A percentile compares a stretch with the other conserved stretches of the same genome.
Evolutionary conservation across 2,329 filamentous ascomycete genomes (phyloP).

Genomic region (Hymenoscyphus fraxineus): DNA sequence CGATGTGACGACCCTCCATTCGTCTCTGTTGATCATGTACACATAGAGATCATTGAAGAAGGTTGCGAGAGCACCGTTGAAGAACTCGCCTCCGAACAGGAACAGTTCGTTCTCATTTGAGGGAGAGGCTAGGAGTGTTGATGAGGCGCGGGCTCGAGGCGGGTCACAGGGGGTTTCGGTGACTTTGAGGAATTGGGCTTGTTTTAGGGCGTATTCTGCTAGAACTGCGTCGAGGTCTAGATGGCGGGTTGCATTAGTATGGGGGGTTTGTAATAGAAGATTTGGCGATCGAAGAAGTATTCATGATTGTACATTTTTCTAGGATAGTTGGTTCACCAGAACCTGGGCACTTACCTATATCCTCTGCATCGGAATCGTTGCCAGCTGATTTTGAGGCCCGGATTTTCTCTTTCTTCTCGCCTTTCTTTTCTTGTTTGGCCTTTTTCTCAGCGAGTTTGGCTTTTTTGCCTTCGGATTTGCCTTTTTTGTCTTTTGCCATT

Average conservation of each 20-base stretch:
- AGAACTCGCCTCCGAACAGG: slow-evolving; percentile 92
- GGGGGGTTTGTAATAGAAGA: too few species aligned
- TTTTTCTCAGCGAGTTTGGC: slow-evolving; percentile 59
- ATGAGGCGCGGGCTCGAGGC: slow-evolving; percentile 73
- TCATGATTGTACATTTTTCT: too few species aligned
- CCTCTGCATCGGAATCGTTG: slow-evolving; percentile 85
- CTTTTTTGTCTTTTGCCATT: slow-evolving; percentile 53
- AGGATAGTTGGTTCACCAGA: too few species aligned
- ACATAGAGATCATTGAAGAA: slow-evolving; percentile 66
- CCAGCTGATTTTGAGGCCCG: slow-evolving; percentile 70
- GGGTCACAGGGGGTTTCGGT: slow-evolving; percentile 75
- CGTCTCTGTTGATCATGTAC: slow-evolving; percentile 76
- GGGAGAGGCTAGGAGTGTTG: slow-evolving; percentile 80
- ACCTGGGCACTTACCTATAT: slow-evolving; percentile 46
- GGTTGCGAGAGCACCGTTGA: slow-evolving; percentile 80
- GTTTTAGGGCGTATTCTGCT: slow-evolving; percentile 86
- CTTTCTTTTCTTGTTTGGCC: slow-evolving; percentile 81
- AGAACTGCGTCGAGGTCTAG: slow-evolving; percentile 84
- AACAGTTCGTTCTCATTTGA: slow-evolving; percentile 83
- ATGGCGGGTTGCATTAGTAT: too few species aligned
- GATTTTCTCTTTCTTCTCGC: slow-evolving; percentile 76
- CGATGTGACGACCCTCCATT: slow-evolving; percentile 86
- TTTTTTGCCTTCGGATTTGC: slow-evolving; percentile 45
- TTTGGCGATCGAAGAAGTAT: too few species aligned
- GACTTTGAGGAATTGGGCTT: slow-evolving; percentile 91